phyloP scores from a whole-genome alignment of 2,329 filamentous ascomycete genomes.

The Chaetomium strumarium region DNA sequence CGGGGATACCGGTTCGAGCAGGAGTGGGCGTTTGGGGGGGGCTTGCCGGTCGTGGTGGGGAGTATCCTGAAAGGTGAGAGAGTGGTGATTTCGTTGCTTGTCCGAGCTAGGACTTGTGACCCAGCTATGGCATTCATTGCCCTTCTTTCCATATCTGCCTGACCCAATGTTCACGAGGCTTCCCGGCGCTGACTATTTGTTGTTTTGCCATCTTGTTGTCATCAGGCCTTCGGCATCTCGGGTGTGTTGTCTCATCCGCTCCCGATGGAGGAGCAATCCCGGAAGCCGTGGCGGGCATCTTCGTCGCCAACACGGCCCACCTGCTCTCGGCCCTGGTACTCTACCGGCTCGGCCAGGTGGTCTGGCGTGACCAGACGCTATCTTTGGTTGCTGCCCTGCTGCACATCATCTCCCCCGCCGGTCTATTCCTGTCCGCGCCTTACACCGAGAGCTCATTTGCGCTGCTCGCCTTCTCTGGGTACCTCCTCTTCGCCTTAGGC shows the following conservation, averaged over 20 bases:
- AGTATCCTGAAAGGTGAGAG: slow-evolving; percentile 31
- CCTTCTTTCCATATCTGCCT: neutral
- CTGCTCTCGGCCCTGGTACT: slow-evolving; percentile 68
- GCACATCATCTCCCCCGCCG: slow-evolving; percentile 81
- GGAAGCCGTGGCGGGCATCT: slow-evolving; percentile 50
- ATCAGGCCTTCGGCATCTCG: slow-evolving; percentile 1
- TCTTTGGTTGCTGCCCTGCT: slow-evolving; percentile 65
- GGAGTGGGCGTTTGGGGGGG: slow-evolving; percentile 72
- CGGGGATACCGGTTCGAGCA: slow-evolving; percentile 70
- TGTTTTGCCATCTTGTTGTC: neutral
- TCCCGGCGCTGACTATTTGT: neutral
- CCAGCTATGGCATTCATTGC: neutral
- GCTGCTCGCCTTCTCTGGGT: slow-evolving; percentile 67
- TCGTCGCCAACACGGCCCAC: slow-evolving; percentile 68
- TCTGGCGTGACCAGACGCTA: slow-evolving; percentile 48
- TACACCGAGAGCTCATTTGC: slow-evolving; percentile 80
- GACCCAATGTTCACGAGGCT: neutral
- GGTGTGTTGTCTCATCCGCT: neutral
- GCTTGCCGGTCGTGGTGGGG: slow-evolving; percentile 40
- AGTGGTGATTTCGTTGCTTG: neutral
- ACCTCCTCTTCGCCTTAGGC: slow-evolving; percentile 59
- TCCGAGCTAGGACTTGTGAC: neutral
- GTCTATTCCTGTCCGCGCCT: slow-evolving; percentile 81
- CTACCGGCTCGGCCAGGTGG: slow-evolving; percentile 55
- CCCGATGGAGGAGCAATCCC: slow-evolving; percentile 5